phyloP scores from a whole-genome alignment of 1,284 basidiomycete genomes.

The Tilletia walkeri region DNA sequence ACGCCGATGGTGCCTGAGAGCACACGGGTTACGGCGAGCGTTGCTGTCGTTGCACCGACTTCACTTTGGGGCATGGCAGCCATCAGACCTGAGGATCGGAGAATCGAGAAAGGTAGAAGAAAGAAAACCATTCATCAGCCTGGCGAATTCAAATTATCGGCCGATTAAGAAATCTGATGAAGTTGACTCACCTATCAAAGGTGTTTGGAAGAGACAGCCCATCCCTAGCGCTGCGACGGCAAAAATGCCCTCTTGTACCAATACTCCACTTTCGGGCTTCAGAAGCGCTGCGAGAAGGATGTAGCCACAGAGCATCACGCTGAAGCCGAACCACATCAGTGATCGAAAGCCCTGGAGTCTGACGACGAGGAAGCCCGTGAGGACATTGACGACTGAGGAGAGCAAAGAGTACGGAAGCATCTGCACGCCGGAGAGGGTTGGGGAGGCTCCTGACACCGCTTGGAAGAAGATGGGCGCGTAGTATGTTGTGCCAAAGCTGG shows the following conservation, averaged over 20 bases:
- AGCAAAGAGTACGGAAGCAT: conserved; percentile 75
- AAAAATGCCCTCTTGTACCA: conserved; percentile 33
- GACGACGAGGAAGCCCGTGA: conserved; percentile 66
- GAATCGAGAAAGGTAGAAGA: too few species aligned
- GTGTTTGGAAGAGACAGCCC: conserved; percentile 48
- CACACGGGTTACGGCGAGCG: conserved; percentile 7
- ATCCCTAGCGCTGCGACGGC: conserved; percentile 41
- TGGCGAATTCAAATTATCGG: neutral
- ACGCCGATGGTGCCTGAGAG: conserved; percentile 19
- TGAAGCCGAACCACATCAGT: conserved; percentile 63
- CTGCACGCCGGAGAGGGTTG: conserved; percentile 70
- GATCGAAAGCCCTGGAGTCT: conserved; percentile 66
- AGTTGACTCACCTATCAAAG: conserved; percentile 30
- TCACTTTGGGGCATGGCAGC: conserved; percentile 19
- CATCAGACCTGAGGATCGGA: neutral
- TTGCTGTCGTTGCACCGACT: conserved; percentile 17
- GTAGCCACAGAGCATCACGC: conserved; percentile 37
- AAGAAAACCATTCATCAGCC: neutral
- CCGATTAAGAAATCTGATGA: neutral
- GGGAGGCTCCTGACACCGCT: conserved; percentile 68
- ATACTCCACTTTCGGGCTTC: conserved; percentile 26
- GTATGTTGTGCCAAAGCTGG: conserved; percentile 27
- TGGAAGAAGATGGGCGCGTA: conserved; percentile 69
- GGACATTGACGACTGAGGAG: conserved; percentile 63
- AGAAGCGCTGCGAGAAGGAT: conserved; percentile 35